A percentile compares a stretch with the other conserved stretches of the same genome.
These are phyloP conservation scores for Tuber indicum DNA, from an alignment of 495 filamentous ascomycete species.

Conservation along the genomic window DNA sequence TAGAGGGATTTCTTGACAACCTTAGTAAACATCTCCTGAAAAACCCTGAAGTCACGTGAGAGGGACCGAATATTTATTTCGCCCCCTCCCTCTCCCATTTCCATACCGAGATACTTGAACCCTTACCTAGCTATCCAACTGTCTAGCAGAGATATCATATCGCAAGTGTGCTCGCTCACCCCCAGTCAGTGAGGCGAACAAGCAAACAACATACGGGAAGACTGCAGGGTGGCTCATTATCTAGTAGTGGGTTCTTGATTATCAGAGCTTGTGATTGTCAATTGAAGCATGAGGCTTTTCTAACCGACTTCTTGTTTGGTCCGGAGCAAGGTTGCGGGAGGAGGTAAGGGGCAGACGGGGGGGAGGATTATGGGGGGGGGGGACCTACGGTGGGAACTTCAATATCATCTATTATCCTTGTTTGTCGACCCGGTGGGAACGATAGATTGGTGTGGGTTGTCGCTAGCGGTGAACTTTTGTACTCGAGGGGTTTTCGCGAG, in stretches of 20 bases:
- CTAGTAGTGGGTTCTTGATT: background rate
- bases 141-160: background rate
- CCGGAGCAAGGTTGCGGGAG: background rate
- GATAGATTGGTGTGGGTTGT: background rate
- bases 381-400: too few species aligned
- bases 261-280: background rate
- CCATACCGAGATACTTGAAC: background rate
- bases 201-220: background rate
- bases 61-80: background rate
- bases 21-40: background rate
- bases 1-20: background rate
- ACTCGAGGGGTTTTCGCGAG: background rate
- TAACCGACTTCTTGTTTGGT: background rate
- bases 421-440: background rate
- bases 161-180: background rate
- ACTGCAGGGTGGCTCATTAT: background rate
- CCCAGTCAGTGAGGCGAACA: background rate
- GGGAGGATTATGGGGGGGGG: background rate
- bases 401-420: background rate
- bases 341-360: background rate
- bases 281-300: background rate
- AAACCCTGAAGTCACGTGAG: background rate
- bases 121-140: background rate
- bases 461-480: background rate
- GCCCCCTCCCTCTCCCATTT: background rate